Conservation (phyloP, 495 filamentous ascomycete species). For the Lophium mytilinum region DNA sequence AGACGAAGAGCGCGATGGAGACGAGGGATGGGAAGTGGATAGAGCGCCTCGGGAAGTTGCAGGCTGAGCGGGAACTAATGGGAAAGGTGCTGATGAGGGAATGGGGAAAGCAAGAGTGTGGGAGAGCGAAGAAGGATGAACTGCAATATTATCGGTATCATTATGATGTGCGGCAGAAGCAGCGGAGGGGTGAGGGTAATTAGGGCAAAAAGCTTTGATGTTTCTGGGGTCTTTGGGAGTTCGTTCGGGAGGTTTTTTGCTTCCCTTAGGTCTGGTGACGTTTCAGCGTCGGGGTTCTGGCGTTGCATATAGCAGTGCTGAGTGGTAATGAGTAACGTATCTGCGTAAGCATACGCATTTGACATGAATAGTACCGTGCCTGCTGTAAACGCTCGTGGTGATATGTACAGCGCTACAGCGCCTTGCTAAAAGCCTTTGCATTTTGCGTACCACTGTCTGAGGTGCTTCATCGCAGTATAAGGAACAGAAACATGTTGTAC, state of each 20-base stretch:
- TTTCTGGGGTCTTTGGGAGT: neutral
- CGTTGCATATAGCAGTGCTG: no score
- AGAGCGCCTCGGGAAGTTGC: conserved; percentile 13
- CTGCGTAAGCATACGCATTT: no score
- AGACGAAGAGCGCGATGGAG: conserved; percentile 13
- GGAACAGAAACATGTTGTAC: no score
- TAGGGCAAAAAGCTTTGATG: neutral
- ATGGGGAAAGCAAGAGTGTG: conserved; percentile 32
- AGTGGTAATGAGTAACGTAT: no score
- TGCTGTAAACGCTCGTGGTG: no score
- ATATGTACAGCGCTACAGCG: no score
- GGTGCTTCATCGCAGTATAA: no score
- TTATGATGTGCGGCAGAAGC: conserved; percentile 9
- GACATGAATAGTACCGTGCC: no score
- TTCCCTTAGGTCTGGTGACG: no score
- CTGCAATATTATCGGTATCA: conserved; percentile 29
- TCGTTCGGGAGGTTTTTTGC: neutral
- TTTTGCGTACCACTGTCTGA: no score
- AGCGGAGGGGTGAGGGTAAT: conserved; percentile 2
- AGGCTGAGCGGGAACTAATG: conserved; percentile 27
- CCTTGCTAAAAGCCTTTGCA: no score
- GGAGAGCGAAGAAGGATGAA: conserved; percentile 14
- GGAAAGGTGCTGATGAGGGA: conserved; percentile 27
- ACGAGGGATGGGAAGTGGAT: conserved; percentile 22
- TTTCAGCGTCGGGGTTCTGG: no score